These are phyloP conservation scores for Lepiota subincarnata DNA, from an alignment of 768 basidiomycete genomes.

Conservation along the genomic window DNA sequence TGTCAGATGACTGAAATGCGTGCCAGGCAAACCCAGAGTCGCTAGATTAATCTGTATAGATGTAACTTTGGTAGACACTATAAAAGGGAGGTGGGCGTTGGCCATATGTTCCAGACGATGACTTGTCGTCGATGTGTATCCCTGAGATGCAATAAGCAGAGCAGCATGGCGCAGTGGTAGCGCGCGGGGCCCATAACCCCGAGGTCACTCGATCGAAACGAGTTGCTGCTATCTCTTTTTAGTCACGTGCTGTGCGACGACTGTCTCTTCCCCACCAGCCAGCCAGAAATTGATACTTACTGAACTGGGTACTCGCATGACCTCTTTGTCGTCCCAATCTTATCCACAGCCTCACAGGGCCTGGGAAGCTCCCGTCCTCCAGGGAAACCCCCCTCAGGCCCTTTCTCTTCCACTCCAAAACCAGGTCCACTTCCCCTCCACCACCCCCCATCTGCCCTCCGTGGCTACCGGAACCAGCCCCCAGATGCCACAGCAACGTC, in stretches of 20 bases:
- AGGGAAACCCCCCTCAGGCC: neutral
- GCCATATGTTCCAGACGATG: too few species aligned
- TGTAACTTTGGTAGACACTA: neutral
- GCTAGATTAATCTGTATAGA: slow-evolving; percentile 34
- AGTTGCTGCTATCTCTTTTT: slow-evolving; percentile 45
- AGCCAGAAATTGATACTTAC: too few species aligned
- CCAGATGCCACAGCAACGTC: slow-evolving; percentile 16
- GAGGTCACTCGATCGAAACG: slow-evolving; percentile 65
- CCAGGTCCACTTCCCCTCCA: slow-evolving; percentile 16
- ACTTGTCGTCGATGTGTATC: too few species aligned
- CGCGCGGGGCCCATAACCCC: slow-evolving; percentile 60
- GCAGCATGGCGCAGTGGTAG: slow-evolving; percentile 59
- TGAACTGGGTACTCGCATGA: slow-evolving; percentile 20
- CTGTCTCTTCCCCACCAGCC: slow-evolving; percentile 23
- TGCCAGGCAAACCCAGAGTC: slow-evolving; percentile 49
- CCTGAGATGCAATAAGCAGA: slow-evolving; percentile 9
- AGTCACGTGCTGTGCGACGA: neutral
- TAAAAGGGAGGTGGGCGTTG: too few species aligned
- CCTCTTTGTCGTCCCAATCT: neutral
- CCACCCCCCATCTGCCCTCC: slow-evolving; percentile 14
- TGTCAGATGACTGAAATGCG: slow-evolving; percentile 21
- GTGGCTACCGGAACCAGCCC: slow-evolving; percentile 10
- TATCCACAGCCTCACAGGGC: slow-evolving; percentile 8
- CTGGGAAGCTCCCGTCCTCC: slow-evolving; percentile 3
- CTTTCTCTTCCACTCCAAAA: slow-evolving; percentile 16